Conservation (phyloP, 441 rosid species). For the Geranium incanum region DNA sequence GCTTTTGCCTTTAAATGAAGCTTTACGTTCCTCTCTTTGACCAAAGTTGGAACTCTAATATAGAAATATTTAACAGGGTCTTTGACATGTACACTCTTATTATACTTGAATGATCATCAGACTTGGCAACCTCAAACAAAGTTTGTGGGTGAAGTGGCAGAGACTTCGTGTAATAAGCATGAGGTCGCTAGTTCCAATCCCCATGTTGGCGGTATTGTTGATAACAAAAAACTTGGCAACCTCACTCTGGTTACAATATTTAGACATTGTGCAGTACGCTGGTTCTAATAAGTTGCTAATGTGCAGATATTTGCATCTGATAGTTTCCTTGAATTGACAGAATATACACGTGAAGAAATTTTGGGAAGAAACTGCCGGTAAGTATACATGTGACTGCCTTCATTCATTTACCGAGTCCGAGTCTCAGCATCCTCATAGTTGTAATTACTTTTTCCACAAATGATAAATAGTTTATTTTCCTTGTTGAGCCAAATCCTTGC, state of each 20-base stretch:
- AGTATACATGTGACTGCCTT: background rate
- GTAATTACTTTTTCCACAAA: background rate
- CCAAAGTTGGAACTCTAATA: too few relatives aligned
- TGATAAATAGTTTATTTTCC: background rate
- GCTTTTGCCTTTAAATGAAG: too few relatives aligned
- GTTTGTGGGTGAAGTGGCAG: too few relatives aligned
- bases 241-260: background rate
- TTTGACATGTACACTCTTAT: background rate
- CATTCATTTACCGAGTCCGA: background rate
- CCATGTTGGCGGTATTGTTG: too few relatives aligned
- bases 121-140: background rate
- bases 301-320: slow-evolving; percentile 93
- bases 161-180: too few relatives aligned
- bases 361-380: slow-evolving; percentile 96
- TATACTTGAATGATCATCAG: background rate
- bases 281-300: background rate
- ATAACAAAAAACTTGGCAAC: background rate
- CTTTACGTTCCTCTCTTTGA: too few relatives aligned
- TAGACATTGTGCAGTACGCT: background rate
- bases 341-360: slow-evolving; percentile 96
- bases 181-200: too few relatives aligned
- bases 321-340: slow-evolving; percentile 95
- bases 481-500: slow-evolving; percentile 1
- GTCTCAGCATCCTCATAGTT: background rate
- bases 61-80: too few relatives aligned